Evolutionary conservation across 23 red algal genomes (phyloP), one percentile per base, ranked within the genome.

Genomic region (Gracilaria caudata): DNA sequence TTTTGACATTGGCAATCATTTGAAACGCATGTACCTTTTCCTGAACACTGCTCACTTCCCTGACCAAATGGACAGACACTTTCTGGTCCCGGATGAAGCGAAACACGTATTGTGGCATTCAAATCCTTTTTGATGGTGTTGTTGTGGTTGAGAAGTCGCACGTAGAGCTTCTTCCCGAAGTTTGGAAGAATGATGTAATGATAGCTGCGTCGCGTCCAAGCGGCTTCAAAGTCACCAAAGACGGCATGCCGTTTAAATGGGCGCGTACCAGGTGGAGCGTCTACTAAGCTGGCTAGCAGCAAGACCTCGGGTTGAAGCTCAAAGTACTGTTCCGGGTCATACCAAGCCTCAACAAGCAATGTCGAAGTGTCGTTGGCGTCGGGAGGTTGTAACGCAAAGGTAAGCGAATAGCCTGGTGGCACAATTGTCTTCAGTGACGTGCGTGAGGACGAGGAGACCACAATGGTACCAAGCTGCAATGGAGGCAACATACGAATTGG

Each of bases 91-190:
- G 19, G 4, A 30, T 68, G 60, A 9, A 85, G 19, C 64, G 60
- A 68, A 46, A 72, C 23, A 14, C 81, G 81, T 10, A 85, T 49
- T 23, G 81, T 85, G 20, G 61, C 54, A 39, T 85, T 85, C 51
- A 85, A 63, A 3, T 68, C 36, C 13, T 49, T 85, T 43, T 41
- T 44, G 10, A 85, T 16, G 21, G 59, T 46, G 3, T 2, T 26
- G 59, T 85, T 30, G 26, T 85, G 64, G 51, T 85, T 70, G 11
- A 85, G 64, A 68, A 85, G 30, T 4, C 81, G 59, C 38, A 85
- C 39, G 38, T 51, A 72, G 51, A 56, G 37, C 8, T 68, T 72
- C 23, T 46, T 85, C 10, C 23, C 37, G 11, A 72, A 66, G 29
- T 29, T 47, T 38, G 44, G 64, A 49, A 85, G 1, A 24, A 70